phyloP scores from a whole-genome alignment of 345 rosid species.

The Populus nigra region DNA sequence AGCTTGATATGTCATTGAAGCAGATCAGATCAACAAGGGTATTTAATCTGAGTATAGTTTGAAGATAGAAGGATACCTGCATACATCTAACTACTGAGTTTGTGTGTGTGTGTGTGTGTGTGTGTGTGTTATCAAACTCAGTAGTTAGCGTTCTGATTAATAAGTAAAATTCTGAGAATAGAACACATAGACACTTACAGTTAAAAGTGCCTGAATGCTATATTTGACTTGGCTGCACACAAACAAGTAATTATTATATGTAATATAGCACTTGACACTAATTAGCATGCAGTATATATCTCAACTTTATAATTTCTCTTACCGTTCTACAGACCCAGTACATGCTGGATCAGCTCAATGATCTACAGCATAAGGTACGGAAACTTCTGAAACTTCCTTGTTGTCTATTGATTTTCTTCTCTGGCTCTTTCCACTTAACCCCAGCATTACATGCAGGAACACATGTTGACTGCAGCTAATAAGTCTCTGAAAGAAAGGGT shows the following conservation, averaged over 20 bases:
- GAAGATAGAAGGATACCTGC: background rate
- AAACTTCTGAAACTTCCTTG: background rate
- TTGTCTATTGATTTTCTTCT: background rate
- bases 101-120: too few species aligned
- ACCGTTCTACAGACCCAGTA: conserved; percentile 59
- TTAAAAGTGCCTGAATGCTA: background rate
- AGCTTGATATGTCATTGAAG: conserved; percentile 86
- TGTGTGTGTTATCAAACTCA: background rate
- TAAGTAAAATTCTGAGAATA: background rate
- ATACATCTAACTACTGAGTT: too few species aligned
- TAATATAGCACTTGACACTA: background rate
- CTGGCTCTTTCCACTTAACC: background rate
- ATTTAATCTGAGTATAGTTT: conserved; percentile 12
- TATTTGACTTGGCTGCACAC: background rate
- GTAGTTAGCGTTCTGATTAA: background rate
- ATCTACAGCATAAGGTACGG: conserved; percentile 79
- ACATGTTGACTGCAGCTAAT: conserved; percentile 71
- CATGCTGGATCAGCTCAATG: conserved; percentile 93
- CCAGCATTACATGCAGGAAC: conserved; percentile 47
- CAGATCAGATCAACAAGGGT: conserved; percentile 87
- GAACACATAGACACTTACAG: background rate
- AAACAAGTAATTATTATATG: background rate
- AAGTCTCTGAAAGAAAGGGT: conserved; percentile 82
- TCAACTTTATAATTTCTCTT: background rate
- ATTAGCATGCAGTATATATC: background rate